Base-by-base conservation (phyloP, 306 rosid genomes). In the Castanea sativa region DNA sequence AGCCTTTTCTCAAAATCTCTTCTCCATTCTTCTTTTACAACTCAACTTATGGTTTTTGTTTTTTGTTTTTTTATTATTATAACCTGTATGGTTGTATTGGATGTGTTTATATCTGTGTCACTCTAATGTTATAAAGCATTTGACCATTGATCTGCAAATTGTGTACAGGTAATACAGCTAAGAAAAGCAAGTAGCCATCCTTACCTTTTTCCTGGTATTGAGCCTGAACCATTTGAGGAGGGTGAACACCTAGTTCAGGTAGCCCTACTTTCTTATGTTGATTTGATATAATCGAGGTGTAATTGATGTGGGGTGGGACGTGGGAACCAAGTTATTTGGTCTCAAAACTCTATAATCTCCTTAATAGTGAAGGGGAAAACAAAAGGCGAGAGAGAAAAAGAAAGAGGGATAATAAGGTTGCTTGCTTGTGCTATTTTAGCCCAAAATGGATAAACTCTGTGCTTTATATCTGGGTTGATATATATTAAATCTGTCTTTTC, bases 231-330 rank as follows among this genome's bases (percentile, higher is more conserved):
- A 12, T 94, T 87, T 69, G 95, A 90, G 85, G 99, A 94, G 87
- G 99, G 99, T 52, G 99, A 94, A 89, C 99, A 94, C 88, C 81
- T 94, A 76, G 89, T 94, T 75, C 92, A 90, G 97, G 99, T 92
- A 88, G 70, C 45, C 27, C 29, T 52, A 23, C 55, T 41, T 55
- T 73, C 51, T 71, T 76, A 56, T 69, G 9, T 76, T 73, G 23
- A 64, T 41, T 72, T 23, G 51, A 23, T 71, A 35, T 35, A 35
- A 35, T 2, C 16, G 38, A 16, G 25, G 45, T 41, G n/a, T 68
- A 45, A 65, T 13, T 49, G 18, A 43, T 65, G 2, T 64, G 3
- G 2, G 32, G 33, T 72, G 10, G 38, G 23, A 58, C 23, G 33
- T 72, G 10, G 38, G 23, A 58, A 65, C 45, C 49, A 61, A 69